These are phyloP conservation scores for Monosporascus sp. DNA, from an alignment of 2,329 filamentous ascomycete genomes.

Conservation along the genomic window DNA sequence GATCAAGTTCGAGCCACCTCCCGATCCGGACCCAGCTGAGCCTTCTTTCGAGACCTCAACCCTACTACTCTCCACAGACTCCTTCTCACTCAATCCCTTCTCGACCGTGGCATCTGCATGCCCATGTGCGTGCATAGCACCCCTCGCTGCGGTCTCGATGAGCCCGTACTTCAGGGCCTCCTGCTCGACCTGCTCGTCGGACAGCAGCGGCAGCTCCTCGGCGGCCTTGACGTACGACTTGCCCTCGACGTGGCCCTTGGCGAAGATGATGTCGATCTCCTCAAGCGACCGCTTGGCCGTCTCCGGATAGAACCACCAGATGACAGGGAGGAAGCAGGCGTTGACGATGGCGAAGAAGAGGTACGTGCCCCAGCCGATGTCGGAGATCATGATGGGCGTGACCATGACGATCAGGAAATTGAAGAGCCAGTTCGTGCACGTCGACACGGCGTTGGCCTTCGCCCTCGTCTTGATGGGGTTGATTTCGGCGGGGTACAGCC, in stretches of 20 bases:
- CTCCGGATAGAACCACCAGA: conserved; percentile 49
- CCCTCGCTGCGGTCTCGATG: conserved; percentile 23
- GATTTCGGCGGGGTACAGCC: conserved; percentile 52
- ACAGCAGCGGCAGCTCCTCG: conserved; percentile 49
- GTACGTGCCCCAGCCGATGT: conserved; percentile 53
- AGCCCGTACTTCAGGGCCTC: conserved; percentile 34
- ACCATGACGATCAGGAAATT: conserved; percentile 52
- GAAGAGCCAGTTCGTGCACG: conserved; percentile 41
- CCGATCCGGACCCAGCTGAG: neutral
- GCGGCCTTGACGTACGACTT: conserved; percentile 56
- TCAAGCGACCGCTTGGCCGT: conserved; percentile 45
- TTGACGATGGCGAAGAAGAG: conserved; percentile 35
- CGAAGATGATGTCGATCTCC: conserved; percentile 56
- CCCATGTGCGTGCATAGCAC: conserved; percentile 6
- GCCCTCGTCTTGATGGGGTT: conserved; percentile 44
- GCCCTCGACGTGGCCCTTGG: conserved; percentile 53
- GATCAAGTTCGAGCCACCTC: neutral
- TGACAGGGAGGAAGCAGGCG: conserved; percentile 30
- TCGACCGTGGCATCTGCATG: conserved; percentile 9
- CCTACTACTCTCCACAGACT: neutral
- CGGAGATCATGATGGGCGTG: conserved; percentile 57
- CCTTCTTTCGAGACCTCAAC: neutral
- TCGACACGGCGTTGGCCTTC: conserved; percentile 49
- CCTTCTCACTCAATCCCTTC: neutral
- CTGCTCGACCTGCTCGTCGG: conserved; percentile 46